phyloP scores from a whole-genome alignment of 768 basidiomycete genomes.

The Podaxis mareebaensis region DNA sequence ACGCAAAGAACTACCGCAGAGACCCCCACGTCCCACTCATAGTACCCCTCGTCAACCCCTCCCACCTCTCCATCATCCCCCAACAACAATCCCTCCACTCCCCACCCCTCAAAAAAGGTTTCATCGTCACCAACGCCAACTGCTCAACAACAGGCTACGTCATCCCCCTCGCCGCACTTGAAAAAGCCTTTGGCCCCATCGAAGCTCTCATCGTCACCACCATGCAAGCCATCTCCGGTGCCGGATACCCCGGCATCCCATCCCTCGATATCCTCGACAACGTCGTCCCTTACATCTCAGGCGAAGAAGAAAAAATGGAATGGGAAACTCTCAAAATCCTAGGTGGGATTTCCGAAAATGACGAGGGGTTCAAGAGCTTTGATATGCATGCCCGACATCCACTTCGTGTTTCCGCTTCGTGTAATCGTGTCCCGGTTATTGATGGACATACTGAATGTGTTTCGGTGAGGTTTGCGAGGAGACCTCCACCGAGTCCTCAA shows the following conservation, averaged over 20 bases:
- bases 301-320: conserved; percentile 98
- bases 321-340: conserved; percentile 99
- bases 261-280: conserved; percentile 94
- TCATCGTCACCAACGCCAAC: conserved; percentile 98
- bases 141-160: conserved; percentile 95
- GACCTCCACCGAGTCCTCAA: conserved; percentile 84
- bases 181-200: conserved; percentile 91
- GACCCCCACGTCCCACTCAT: conserved; percentile 93
- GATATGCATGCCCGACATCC: conserved; percentile 84
- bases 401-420: conserved; percentile 87
- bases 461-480: conserved; percentile 76
- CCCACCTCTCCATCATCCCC: conserved; percentile 79
- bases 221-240: conserved; percentile 97
- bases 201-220: conserved; percentile 91
- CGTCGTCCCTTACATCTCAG: conserved; percentile 89
- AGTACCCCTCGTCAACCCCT: conserved; percentile 93
- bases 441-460: conserved; percentile 95
- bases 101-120: conserved; percentile 76
- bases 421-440: conserved; percentile 93
- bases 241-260: conserved; percentile 94
- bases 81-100: conserved; percentile 76
- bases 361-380: conserved; percentile 61
- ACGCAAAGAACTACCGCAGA: conserved; percentile 93
- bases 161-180: conserved; percentile 88
- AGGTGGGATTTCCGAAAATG: conserved; percentile 68